Evolutionary conservation across 2,329 filamentous ascomycete genomes (phyloP), one percentile per base, ranked within the genome.

Genomic region (Plectosphaerella sp.): DNA sequence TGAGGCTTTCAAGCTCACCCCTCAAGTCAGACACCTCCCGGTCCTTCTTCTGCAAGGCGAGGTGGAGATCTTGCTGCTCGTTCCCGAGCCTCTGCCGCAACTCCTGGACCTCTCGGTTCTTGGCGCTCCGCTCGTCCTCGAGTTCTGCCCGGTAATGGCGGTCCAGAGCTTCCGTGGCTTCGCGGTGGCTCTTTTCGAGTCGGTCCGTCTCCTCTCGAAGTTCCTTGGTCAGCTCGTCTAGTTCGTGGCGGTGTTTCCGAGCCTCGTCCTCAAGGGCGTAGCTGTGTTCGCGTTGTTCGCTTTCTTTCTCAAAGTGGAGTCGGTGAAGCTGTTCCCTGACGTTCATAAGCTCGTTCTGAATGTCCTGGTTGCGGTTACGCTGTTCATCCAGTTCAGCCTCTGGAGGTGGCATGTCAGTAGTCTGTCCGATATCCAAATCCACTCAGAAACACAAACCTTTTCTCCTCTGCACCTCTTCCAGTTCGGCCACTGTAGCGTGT

Each of bases 391-490:
- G 68, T 33, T 75, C 73, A 41, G 67, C 65, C 45, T 75, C 80
- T 83, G 51, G 4, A 28, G 12, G 0, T 45, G 63, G 56, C 36
- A 37, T 15, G 37, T 58, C 24, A 10, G 28, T 12, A 48, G 11
- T 33, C 35, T 51, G 41, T 39, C 47, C 28, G 3, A 53, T 24
- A 8, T 15, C 14, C 11, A 35, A 3, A 7, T 15, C 14, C 18
- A 14, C 11, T 5, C 5, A 12, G 9, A 33, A 5, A 6, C 41
- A 71, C 82, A 59, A 75, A 94, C 90, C 83, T 78, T 86, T 82
- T 49, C 77, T 79, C 64, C 93, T 95, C 58, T 89, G 87, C 10
- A 89, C 61, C 15, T 87, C 83, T 45, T 95, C 77, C 1, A 86
- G 82, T 56, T 94, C 87, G 60, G 28, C 28, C 28, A 33, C 28